Base-by-base conservation (phyloP, 2,329 filamentous ascomycete genomes). In the Pseudocercospora crystallina region DNA sequence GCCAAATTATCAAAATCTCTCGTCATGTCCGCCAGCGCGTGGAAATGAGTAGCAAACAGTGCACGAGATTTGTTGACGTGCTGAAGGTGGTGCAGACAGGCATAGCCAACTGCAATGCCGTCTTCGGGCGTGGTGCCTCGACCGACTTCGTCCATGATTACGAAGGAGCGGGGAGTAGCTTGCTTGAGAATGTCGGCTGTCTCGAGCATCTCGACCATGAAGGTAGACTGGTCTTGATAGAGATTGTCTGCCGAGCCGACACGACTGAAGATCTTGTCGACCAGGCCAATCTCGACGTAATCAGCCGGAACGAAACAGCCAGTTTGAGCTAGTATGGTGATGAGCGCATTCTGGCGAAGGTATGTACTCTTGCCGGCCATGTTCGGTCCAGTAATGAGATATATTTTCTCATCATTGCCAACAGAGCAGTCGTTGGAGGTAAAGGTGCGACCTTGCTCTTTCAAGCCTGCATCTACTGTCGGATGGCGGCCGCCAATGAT, bases 191-290 rank as follows among this genome's bases (percentile, higher is more conserved):
- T 99, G 20, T 87, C 80, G 1, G 92, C 91, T 14, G 94, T 96
- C 72, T 99, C 94, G 2, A 96, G 80, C 94, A 99, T 99, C 73
- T 99, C 94, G 1, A 97, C 90, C 94, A 99, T 97, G 71, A 99
- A 99, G 0, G 95, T 99, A 46, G 90, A 96, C 70, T 97, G 91
- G 73, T 96, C 88, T 43, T 84, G 83, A 73, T 88, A 96, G n/a
- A 99, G 78, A 67, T 96, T 92, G 69, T 99, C 95, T 1, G 92
- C 94, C 1, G 90, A 95, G 1, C 94, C 94, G 15, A 66, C 75
- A 2, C 94, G 88, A 66, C 87, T 94, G 75, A 95, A 97, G 47
- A 99, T 86, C 63, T 92, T 90, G 72, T 99, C 94, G n/a, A 96
- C 90, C 37, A 99, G 78, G 1, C 92, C 91, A 20, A 99, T 79